Conservation (phyloP, 2,329 filamentous ascomycete genomes). For the Penicillium verrucosum region DNA sequence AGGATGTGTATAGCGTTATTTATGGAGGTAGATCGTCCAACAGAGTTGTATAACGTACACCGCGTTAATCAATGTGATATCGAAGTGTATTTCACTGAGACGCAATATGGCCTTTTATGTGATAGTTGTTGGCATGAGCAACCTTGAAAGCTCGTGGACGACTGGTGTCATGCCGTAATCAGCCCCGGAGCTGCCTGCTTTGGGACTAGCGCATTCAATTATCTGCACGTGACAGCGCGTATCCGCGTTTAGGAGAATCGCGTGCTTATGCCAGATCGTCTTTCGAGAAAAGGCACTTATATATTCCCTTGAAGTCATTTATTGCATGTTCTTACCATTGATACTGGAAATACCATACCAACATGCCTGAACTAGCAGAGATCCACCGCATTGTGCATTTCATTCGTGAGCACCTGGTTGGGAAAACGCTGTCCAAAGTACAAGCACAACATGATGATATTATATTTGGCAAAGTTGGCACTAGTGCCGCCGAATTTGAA, state of each 20-base stretch:
- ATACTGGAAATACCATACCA: slow-evolving; percentile 1
- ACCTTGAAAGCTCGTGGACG: not conserved
- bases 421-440: slow-evolving; percentile 70
- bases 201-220: not conserved
- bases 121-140: not conserved
- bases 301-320: slow-evolving; percentile 2
- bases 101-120: not conserved
- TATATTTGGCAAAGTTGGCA: slow-evolving; percentile 88
- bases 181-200: not conserved
- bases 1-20: not conserved
- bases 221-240: slow-evolving; percentile 6
- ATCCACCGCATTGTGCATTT: slow-evolving; percentile 85
- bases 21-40: not conserved
- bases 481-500: slow-evolving; percentile 70
- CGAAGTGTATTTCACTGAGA: not conserved
- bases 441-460: slow-evolving; percentile 74
- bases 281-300: not conserved
- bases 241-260: not conserved
- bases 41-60: not conserved
- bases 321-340: not conserved
- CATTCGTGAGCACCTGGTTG: slow-evolving; percentile 77
- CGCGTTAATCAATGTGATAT: not conserved
- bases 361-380: slow-evolving; percentile 53
- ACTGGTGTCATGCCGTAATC: not conserved
- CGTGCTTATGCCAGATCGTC: not conserved